Percentiles rank a stretch among this genome's conserved stretches.
These are phyloP conservation scores for Rhizopogon vesiculosus DNA, from an alignment of 768 basidiomycete species.

Conservation along the genomic window DNA sequence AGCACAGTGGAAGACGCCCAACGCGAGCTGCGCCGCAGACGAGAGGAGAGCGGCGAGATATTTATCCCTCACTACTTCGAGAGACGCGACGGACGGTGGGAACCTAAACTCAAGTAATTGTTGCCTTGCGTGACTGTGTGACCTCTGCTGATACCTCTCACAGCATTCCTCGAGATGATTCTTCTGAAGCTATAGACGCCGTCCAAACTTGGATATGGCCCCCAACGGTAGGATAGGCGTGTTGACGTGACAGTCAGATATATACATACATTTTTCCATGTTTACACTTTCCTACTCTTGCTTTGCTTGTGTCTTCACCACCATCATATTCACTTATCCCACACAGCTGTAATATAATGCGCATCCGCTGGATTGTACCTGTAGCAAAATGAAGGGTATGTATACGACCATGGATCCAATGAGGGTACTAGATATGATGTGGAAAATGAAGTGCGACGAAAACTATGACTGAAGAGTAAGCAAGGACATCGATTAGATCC, in stretches of 20 bases:
- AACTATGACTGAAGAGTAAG: background rate
- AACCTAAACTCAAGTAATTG: conserved; percentile 71
- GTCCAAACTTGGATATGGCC: conserved; percentile 82
- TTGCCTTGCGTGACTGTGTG: background rate
- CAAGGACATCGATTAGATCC: background rate
- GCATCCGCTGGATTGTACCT: conserved; percentile 34
- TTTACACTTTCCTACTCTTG: background rate
- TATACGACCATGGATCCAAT: conserved; percentile 7
- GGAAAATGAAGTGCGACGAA: background rate
- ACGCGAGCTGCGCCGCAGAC: conserved; percentile 67
- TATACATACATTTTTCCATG: background rate
- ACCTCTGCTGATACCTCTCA: background rate
- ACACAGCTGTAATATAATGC: conserved; percentile 25
- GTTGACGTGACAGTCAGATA: background rate
- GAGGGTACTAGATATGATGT: background rate
- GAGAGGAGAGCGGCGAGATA: conserved; percentile 68
- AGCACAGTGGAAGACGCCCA: conserved; percentile 88
- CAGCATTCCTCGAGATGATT: conserved; percentile 66
- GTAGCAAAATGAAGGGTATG: conserved; percentile 34
- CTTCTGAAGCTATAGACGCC: conserved; percentile 55
- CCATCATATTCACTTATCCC: conserved; percentile 12
- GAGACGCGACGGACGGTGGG: conserved; percentile 72
- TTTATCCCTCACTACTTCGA: conserved; percentile 83
- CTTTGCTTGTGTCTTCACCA: background rate
- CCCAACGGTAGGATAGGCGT: conserved; percentile 7